These are phyloP conservation scores for Chlorella sorokiniana DNA, from an alignment of 139 green algal genomes.

Conservation along the genomic window DNA sequence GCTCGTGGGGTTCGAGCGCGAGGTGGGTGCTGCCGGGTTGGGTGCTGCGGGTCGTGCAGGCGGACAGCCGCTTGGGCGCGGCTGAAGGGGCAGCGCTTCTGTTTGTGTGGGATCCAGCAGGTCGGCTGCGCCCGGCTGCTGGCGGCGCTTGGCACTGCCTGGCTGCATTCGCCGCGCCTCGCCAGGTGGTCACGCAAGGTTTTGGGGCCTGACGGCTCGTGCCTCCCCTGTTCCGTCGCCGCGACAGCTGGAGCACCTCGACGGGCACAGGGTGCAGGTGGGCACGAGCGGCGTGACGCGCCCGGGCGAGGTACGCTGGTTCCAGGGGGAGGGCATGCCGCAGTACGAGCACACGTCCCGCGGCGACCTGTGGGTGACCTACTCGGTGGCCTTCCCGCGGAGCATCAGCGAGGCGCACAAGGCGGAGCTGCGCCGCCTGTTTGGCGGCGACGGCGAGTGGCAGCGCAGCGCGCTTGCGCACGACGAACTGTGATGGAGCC, in stretches of 20 bases:
- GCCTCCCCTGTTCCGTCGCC: neutral
- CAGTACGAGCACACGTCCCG: conserved; percentile 50
- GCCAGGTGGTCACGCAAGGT: too few species aligned
- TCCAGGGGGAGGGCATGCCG: conserved; percentile 84
- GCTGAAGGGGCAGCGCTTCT: too few species aligned
- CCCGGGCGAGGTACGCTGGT: conserved; percentile 62
- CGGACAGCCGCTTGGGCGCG: too few species aligned
- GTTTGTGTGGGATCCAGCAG: too few species aligned
- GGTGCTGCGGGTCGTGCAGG: neutral
- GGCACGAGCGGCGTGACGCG: conserved; percentile 52
- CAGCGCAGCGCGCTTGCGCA: conserved; percentile 14
- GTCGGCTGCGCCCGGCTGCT: too few species aligned
- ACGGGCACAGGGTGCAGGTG: conserved; percentile 83
- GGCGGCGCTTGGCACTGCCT: too few species aligned
- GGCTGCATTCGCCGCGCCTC: too few species aligned
- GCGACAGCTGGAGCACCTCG: conserved; percentile 85
- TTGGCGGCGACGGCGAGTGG: conserved; percentile 41
- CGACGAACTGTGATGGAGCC: conserved; percentile 45
- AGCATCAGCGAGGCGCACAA: conserved; percentile 79
- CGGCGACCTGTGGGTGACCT: conserved; percentile 86
- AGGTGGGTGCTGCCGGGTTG: conserved; percentile 34
- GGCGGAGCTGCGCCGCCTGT: conserved; percentile 55
- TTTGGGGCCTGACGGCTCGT: too few species aligned
- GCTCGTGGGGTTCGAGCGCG: conserved; percentile 81
- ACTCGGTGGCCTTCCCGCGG: conserved; percentile 81